These are phyloP conservation scores for Salix brachista DNA, from an alignment of 345 rosid genomes.

Conservation along the genomic window DNA sequence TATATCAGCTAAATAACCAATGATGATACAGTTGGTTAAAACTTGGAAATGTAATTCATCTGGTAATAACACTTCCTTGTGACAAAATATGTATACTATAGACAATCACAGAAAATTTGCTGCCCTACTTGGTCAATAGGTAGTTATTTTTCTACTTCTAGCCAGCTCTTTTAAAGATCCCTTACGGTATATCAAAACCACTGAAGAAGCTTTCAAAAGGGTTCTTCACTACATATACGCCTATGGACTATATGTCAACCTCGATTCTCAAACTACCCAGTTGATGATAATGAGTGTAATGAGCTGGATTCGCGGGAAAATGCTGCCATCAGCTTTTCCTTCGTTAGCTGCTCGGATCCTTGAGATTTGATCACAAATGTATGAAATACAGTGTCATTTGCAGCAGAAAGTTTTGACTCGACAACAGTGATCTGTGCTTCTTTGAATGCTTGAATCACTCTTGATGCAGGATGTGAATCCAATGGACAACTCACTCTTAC, in stretches of 20 bases:
- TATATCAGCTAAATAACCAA: conserved; percentile 32
- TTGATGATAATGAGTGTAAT: conserved; percentile 50
- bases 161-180: conserved; percentile 30
- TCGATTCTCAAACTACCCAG: conserved; percentile 34
- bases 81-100: conserved; percentile 44
- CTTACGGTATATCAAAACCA: conserved; percentile 32
- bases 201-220: conserved; percentile 38
- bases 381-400: conserved; percentile 59
- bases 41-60: conserved; percentile 35
- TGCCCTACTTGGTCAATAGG: conserved; percentile 47
- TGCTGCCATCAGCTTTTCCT: conserved; percentile 75
- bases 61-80: conserved; percentile 42
- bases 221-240: conserved; percentile 37
- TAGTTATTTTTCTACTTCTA: conserved; percentile 46
- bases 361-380: conserved; percentile 73
- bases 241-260: conserved; percentile 33
- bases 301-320: conserved; percentile 45
- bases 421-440: conserved; percentile 54
- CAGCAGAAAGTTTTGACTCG: conserved; percentile 65
- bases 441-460: conserved; percentile 67
- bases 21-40: conserved; percentile 27
- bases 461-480: conserved; percentile 75
- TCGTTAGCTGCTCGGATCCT: conserved; percentile 68
- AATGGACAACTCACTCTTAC: conserved; percentile 71
- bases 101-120: conserved; percentile 45